Evolutionary conservation across 345 rosid species (phyloP).

Genomic region (Adansonia digitata): DNA sequence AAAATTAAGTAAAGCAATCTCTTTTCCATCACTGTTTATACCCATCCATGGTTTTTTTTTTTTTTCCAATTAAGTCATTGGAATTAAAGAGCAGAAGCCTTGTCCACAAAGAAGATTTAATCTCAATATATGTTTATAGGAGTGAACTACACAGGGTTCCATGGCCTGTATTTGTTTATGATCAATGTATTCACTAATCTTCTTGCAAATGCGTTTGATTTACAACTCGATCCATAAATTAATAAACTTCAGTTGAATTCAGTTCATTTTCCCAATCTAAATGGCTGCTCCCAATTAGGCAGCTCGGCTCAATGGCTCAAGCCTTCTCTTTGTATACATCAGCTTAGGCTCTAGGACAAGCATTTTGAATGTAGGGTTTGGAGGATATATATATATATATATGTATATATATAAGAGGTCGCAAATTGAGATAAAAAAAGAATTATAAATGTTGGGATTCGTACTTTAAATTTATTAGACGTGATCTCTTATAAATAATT

Average conservation of each 20-base stretch:
- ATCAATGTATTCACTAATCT: neutral
- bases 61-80: no score
- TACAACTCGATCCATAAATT: neutral
- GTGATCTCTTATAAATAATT: no score
- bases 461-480: no score
- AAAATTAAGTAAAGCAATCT: neutral
- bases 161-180: neutral
- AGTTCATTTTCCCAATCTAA: neutral
- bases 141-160: neutral
- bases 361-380: neutral
- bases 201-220: neutral
- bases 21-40: neutral
- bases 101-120: no score
- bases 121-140: conserved; percentile 11
- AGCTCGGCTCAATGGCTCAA: no score
- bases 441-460: no score
- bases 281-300: neutral
- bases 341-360: neutral
- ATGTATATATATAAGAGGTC: no score
- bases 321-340: no score
- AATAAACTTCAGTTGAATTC: neutral
- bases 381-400: no score
- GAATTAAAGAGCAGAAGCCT: neutral
- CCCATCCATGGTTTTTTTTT: neutral
- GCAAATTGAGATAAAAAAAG: no score